A percentile compares a stretch with the other conserved stretches of the same genome.
These are phyloP conservation scores for Monilinia fructicola DNA, from an alignment of 2,329 filamentous ascomycete genomes.

Conservation along the genomic window DNA sequence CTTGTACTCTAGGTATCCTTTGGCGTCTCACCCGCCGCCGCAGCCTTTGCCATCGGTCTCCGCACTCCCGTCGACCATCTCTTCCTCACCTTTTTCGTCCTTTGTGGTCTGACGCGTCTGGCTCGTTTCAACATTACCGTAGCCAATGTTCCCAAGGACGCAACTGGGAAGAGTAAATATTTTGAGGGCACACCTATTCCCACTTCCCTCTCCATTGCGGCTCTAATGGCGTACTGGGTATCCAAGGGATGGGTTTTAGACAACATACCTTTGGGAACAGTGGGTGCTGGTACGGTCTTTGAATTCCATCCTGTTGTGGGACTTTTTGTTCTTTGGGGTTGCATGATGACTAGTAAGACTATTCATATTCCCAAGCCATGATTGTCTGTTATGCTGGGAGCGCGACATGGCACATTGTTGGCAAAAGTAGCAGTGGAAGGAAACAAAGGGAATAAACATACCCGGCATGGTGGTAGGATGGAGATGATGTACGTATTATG, in stretches of 20 bases:
- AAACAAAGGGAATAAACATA: neutral
- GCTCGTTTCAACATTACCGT: conserved; percentile 98
- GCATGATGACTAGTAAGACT: conserved; percentile 91
- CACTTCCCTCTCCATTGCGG: conserved; percentile 78
- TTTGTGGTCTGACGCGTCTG: conserved; percentile 88
- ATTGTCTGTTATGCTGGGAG: neutral
- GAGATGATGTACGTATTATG: conserved; percentile 21
- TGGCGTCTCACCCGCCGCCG: conserved; percentile 82
- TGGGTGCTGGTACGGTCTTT: conserved; percentile 63
- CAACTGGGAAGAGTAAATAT: conserved; percentile 85
- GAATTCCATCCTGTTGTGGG: conserved; percentile 83
- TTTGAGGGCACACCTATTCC: conserved; percentile 98
- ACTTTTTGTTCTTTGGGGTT: conserved; percentile 85
- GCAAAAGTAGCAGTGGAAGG: neutral
- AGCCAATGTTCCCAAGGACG: conserved; percentile 84
- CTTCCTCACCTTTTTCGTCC: conserved; percentile 80
- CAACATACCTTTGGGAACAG: conserved; percentile 72
- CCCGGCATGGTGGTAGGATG: neutral
- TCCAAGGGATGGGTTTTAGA: conserved; percentile 76
- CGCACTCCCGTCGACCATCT: conserved; percentile 82
- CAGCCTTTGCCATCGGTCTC: conserved; percentile 85
- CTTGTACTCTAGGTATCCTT: conserved; percentile 76
- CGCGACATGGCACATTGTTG: neutral
- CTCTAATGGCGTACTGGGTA: conserved; percentile 87
- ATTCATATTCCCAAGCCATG: conserved; percentile 90